phyloP scores from a whole-genome alignment of 495 filamentous ascomycete genomes.

The Aspergillus panamensis region DNA sequence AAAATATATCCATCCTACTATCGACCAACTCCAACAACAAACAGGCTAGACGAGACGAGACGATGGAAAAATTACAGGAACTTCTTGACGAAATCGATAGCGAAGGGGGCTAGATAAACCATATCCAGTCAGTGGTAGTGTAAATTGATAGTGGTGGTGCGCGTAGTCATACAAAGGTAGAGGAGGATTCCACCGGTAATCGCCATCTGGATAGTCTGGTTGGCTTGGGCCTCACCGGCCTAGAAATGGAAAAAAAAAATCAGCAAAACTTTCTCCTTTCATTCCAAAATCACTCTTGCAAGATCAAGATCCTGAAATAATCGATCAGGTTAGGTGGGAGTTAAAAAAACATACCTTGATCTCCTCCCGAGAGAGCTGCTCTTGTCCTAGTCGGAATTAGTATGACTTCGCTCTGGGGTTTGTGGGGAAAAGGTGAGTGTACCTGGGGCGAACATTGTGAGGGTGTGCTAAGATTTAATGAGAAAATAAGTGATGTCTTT shows the following conservation, averaged over 20 bases:
- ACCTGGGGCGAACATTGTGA: conserved; percentile 49
- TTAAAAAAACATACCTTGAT: conserved; percentile 35
- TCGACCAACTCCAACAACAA: not conserved
- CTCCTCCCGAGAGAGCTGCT: conserved; percentile 48
- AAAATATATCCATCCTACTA: not conserved
- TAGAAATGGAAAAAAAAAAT: conserved; percentile 28
- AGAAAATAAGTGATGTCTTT: not conserved
- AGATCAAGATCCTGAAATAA: conserved; percentile 5
- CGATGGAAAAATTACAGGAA: conserved; percentile 57
- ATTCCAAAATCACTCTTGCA: not conserved
- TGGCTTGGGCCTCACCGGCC: conserved; percentile 68
- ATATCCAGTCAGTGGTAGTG: not conserved
- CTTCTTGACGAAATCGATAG: conserved; percentile 71
- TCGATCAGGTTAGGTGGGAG: not conserved
- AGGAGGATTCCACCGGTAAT: conserved; percentile 62
- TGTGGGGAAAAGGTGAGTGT: conserved; percentile 9
- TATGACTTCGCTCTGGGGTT: not conserved
- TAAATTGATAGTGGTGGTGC: not conserved
- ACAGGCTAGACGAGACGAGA: not conserved
- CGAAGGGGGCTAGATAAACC: conserved; percentile 65
- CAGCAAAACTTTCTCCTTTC: not conserved
- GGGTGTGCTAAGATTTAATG: not conserved
- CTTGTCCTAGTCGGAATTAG: conserved; percentile 29
- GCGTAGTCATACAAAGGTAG: conserved; percentile 67
- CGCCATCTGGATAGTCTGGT: conserved; percentile 59